Evolutionary conservation across 2,329 filamentous ascomycete species (phyloP).

Genomic region (Reticulascus tulasneorum): DNA sequence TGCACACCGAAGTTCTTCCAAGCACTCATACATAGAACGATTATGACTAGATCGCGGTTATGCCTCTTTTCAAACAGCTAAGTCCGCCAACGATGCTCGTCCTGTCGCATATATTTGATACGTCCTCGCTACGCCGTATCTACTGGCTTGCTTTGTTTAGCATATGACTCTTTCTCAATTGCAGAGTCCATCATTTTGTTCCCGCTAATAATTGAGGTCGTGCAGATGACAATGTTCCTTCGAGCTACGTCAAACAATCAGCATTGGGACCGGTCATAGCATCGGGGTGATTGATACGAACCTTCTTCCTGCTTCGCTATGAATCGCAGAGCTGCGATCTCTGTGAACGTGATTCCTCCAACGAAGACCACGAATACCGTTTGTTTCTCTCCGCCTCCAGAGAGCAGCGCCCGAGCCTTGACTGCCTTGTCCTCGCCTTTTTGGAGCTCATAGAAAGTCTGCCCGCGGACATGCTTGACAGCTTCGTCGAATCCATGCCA

Average conservation of each 20-base stretch:
- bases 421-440: constrained; percentile 90
- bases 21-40: too few species aligned
- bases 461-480: constrained; percentile 79
- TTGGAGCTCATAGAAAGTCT: constrained; percentile 88
- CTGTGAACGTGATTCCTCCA: constrained; percentile 93
- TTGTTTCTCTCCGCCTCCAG: constrained; percentile 71
- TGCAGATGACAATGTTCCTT: constrained; percentile 84
- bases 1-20: too few species aligned
- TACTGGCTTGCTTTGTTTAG: too few species aligned
- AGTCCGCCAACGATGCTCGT: too few species aligned
- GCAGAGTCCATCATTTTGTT: constrained; percentile 84
- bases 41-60: too few species aligned
- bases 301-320: constrained; percentile 79
- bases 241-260: constrained; percentile 45
- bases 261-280: too few species aligned
- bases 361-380: constrained; percentile 95
- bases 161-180: constrained; percentile 67
- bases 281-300: constrained; percentile 26
- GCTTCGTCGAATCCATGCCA: constrained; percentile 94
- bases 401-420: constrained; percentile 78
- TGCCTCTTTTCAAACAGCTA: too few species aligned
- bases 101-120: too few species aligned
- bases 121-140: too few species aligned
- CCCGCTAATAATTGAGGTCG: constrained; percentile 86
- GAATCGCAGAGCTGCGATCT: constrained; percentile 90